These are phyloP conservation scores for Suhomyces bokatorum DNA, from an alignment of 1,139 yeast species.

Conservation along the genomic window DNA sequence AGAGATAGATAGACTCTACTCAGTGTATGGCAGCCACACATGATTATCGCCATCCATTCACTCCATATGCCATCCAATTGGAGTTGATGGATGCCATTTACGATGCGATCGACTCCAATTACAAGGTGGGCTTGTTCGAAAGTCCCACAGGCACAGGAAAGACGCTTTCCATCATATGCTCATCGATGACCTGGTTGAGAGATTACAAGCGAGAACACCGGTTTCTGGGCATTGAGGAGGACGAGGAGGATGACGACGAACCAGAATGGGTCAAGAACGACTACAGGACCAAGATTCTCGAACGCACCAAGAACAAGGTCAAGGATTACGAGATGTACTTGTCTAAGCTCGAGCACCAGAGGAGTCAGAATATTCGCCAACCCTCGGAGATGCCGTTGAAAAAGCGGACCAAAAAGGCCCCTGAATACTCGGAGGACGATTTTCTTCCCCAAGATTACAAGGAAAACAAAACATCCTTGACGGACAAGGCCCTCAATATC, in stretches of 20 bases:
- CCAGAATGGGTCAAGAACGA: conserved; percentile 60
- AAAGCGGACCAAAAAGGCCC: conserved; percentile 4
- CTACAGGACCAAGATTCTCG: conserved; percentile 36
- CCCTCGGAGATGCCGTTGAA: no score
- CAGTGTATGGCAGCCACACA: conserved; percentile 1
- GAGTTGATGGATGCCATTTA: conserved; percentile 77
- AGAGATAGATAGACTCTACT: no score
- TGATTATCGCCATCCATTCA: conserved; percentile 70
- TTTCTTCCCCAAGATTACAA: conserved; percentile 45
- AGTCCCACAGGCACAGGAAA: conserved; percentile 97
- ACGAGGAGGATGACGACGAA: conserved; percentile 47
- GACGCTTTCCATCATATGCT: conserved; percentile 82
- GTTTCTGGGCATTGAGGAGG: conserved; percentile 30
- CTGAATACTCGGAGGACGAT: conserved; percentile 22
- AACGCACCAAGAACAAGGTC: conserved; percentile 31
- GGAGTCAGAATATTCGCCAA: no score
- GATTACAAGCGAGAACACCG: conserved; percentile 48
- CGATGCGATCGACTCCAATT: conserved; percentile 55
- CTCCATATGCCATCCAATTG: conserved; percentile 76
- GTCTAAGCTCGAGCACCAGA: conserved; percentile 24
- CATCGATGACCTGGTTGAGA: conserved; percentile 84
- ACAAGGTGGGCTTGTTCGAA: conserved; percentile 80
- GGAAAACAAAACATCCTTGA: conserved; percentile 21
- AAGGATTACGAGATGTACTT: conserved; percentile 45
- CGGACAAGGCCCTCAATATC: conserved; percentile 26